Percentiles rank a stretch among this genome's conserved stretches.
Evolutionary conservation across 2,329 filamentous ascomycete genomes (phyloP).

Genomic region (Hymenoscyphus scutula): DNA sequence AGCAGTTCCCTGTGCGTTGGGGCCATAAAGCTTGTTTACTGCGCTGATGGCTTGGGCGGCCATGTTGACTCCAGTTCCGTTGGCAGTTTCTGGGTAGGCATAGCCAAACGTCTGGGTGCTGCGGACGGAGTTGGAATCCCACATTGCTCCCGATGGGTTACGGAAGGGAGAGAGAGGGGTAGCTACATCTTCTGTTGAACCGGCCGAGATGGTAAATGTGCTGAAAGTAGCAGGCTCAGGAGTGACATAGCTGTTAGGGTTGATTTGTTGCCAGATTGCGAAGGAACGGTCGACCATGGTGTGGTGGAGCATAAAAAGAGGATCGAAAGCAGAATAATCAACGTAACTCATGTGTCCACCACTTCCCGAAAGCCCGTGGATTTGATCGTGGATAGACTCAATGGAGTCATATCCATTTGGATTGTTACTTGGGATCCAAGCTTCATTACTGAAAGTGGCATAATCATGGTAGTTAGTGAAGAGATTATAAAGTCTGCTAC

Average conservation of each 20-base stretch:
- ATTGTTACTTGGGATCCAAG: conserved; percentile 51
- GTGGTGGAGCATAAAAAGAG: conserved; percentile 51
- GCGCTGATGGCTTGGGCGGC: conserved; percentile 60
- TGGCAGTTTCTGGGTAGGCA: conserved; percentile 37
- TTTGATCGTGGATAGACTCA: conserved; percentile 61
- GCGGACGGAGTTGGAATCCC: conserved; percentile 29
- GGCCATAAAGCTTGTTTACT: conserved; percentile 52
- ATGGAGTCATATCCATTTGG: conserved; percentile 56
- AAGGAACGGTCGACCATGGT: conserved; percentile 60
- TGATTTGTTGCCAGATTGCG: conserved; percentile 50
- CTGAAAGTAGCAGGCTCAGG: conserved; percentile 35
- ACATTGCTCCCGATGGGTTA: conserved; percentile 47
- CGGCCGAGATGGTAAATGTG: conserved; percentile 34
- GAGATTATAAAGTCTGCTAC: conserved; percentile 64
- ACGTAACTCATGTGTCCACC: conserved; percentile 51
- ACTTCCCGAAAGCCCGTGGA: conserved; percentile 57
- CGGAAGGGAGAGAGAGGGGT: conserved; percentile 47
- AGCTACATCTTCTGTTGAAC: conserved; percentile 25
- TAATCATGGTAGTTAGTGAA: conserved; percentile 68
- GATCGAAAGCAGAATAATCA: conserved; percentile 46
- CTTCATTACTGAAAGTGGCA: conserved; percentile 67
- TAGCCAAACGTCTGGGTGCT: conserved; percentile 29
- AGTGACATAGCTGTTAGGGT: conserved; percentile 37
- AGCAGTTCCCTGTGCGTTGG: conserved; percentile 9
- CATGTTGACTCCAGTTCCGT: conserved; percentile 55